Base-by-base conservation (phyloP, 345 rosid genomes). In the Chamaenerion angustifolium region DNA sequence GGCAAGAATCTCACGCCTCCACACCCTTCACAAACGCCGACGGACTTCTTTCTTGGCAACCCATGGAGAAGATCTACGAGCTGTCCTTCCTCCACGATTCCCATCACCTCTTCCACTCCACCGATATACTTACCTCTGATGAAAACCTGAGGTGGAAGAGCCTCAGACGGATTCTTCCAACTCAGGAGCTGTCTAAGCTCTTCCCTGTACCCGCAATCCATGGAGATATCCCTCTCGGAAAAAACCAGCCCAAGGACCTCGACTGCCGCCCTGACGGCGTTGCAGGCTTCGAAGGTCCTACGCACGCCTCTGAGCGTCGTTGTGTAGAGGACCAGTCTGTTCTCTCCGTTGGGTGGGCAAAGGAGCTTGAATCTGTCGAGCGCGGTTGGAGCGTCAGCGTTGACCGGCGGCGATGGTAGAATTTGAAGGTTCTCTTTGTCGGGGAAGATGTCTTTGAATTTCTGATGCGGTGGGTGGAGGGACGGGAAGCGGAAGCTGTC, bases 401-500 rank as follows among this genome's bases (percentile, higher is more conserved):
- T 15, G 13, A n/a, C 11, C 18, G 54, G 16, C 40, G 15, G 45
- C 15, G 48, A 61, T 57, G 62, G 67, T 77, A 8, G 81, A 79
- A 49, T 68, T 70, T 0, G 75, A 8, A 31, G 54, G 47, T 76
- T 81, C 58, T 88, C 90, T 51, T 77, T 79, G 27, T 18, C 43
- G 25, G 11, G 18, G 25, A 48, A 56, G 12, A 42, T 42, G 15
- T 12, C 27, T 1, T 53, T 60, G 42, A 51, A n/a, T 5, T 50
- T 56, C 17, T 46, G 56, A 46, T 57, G 68, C 13, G 67, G 54
- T 31, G 37, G 37, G 8, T 31, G 37, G 12, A 69, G 64, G 16
- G 86, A 69, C 0, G 79, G 66, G 73, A 89, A 85, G 9, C 95
- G 84, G 72, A 83, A 83, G 68, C 97, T 85, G 6, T 82, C 94